Conservation (phyloP, 352 stramenopile species). For the Phytopythium sindhum region DNA sequence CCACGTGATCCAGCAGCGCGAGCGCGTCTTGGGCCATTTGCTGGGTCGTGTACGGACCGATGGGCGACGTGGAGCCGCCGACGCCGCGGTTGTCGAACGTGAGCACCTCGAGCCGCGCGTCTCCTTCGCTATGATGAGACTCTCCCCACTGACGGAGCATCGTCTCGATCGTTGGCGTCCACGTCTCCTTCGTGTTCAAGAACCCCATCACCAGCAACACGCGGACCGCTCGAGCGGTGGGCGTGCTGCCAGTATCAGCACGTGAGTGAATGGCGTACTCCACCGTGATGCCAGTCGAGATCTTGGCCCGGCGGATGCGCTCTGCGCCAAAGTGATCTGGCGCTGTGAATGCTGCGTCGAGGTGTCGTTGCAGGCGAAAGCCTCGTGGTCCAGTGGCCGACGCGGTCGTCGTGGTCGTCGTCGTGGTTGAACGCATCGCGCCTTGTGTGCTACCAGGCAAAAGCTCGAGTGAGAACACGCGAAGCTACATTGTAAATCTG, state of each 20-base stretch:
- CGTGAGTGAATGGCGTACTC: conserved; percentile 32
- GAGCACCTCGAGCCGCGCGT: conserved; percentile 29
- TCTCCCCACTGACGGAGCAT: conserved; percentile 31
- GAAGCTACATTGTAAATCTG: too few relatives aligned
- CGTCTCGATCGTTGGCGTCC: conserved; percentile 33
- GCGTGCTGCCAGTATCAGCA: background rate
- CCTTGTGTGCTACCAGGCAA: background rate
- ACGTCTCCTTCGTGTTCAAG: conserved; percentile 38
- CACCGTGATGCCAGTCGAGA: conserved; percentile 35
- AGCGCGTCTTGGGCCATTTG: conserved; percentile 39
- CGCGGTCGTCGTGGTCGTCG: conserved; percentile 1
- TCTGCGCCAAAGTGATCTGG: conserved; percentile 22
- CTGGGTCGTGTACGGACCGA: conserved; percentile 37
- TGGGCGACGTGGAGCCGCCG: conserved; percentile 29
- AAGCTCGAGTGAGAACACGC: background rate
- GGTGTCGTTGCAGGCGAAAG: conserved; percentile 19
- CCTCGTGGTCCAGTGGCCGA: conserved; percentile 8
- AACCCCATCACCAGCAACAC: conserved; percentile 48
- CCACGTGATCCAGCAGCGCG: conserved; percentile 33
- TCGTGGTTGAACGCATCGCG: conserved; percentile 2
- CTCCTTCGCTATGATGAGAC: background rate
- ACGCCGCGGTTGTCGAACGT: conserved; percentile 49
- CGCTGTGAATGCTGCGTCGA: conserved; percentile 25
- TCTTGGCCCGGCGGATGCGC: conserved; percentile 17
- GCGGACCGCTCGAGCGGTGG: conserved; percentile 9